Evolutionary conservation across 169 alveolate species (phyloP).

Genomic region (Plasmodium fragile): DNA sequence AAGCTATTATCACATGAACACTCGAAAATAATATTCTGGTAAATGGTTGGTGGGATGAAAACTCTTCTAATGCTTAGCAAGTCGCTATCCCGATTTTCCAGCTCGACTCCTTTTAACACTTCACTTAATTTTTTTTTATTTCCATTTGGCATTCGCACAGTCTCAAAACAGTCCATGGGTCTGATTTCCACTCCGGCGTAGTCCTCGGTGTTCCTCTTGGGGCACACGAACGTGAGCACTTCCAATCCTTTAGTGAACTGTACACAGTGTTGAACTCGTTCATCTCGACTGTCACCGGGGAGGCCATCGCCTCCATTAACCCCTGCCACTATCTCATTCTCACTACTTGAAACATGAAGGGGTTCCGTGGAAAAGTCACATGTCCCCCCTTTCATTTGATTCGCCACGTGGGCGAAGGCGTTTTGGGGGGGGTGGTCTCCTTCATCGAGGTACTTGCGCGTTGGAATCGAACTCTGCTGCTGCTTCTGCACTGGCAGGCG

Average conservation of each 20-base stretch:
- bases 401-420: not conserved
- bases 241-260: slow-evolving; percentile 50
- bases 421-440: not conserved
- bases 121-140: slow-evolving; percentile 2
- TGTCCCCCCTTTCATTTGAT: not conserved
- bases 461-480: not conserved
- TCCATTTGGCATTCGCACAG: slow-evolving; percentile 12
- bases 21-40: slow-evolving; percentile 17
- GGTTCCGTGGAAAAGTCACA: slow-evolving; percentile 29
- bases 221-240: slow-evolving; percentile 39
- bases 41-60: slow-evolving; percentile 46
- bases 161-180: slow-evolving; percentile 29
- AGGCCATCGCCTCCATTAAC: not conserved
- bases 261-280: slow-evolving; percentile 17
- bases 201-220: not conserved
- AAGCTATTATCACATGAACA: slow-evolving; percentile 67
- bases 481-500: not conserved
- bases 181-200: slow-evolving; percentile 39
- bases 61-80: slow-evolving; percentile 1
- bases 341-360: not conserved
- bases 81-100: slow-evolving; percentile 23
- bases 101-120: slow-evolving; percentile 12
- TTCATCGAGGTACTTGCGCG: not conserved
- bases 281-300: not conserved
- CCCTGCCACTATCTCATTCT: not conserved